Evolutionary conservation across 192 early-diverging fungal species (phyloP), one percentile per base, ranked within the genome.

Genomic region (Coemansia sp.): DNA sequence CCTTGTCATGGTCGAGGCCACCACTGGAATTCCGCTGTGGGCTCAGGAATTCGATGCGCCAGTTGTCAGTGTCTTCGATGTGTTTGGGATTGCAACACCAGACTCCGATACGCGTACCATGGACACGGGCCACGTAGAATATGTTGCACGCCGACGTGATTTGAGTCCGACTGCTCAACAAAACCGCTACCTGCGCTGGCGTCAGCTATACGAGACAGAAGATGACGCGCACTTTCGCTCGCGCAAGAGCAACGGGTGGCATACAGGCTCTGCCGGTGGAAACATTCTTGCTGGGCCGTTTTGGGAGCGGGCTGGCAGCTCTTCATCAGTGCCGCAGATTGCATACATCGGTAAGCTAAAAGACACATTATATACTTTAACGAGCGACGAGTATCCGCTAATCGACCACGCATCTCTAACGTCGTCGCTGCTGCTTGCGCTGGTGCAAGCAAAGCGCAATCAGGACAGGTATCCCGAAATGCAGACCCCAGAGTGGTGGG

Each of bases 291-390:
- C 83, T 0, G 70, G 61, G 14, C 50, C 68, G 2, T 76, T 78
- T 58, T 83, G 80, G 80, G 76, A 77, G 59, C 75, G 73, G 51
- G n/a, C 65, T 17, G 32, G 71, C 51, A 63, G 11, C 21, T 32
- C 60, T 42, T 58, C 56, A 3, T 11, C 65, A 0, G 58, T 61
- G 33, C 68, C 80, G 7, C 73, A 71, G 59, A 58, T 74, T 5
- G 88, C 90, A 5, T 92, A 88, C 63, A 84, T 94, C 6, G 89
- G 90, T 22, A 61, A 70, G 22, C 70, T 87, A 25, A 73, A 86
- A 23, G 89, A 88, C 64, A 87, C 80, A 22, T 84, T 91, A 11
- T 94, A 89, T 79, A 77, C 88, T 19, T 75, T 94, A 30, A 88
- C 90, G 0, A 61, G 74, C 20, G 83, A 90, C 27, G 86, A 89